Percentiles rank a stretch among this genome's conserved stretches.
Evolutionary conservation across 768 basidiomycete species (phyloP).

Genomic region (Chlorophyllum brunneum): DNA sequence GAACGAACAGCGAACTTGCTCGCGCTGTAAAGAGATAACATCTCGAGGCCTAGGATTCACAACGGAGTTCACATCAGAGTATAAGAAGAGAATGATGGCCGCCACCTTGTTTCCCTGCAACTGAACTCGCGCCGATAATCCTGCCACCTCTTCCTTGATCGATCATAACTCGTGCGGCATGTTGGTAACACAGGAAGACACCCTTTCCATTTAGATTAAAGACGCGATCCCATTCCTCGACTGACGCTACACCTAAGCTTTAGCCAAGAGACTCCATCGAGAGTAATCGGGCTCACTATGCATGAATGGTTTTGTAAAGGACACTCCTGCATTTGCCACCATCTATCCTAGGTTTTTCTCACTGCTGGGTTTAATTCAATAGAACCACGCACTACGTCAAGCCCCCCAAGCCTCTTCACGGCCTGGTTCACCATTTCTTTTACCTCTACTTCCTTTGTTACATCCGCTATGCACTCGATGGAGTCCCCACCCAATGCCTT

Average conservation of each 20-base stretch:
- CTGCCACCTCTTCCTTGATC: slow-evolving; percentile 50
- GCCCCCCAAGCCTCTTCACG: slow-evolving; percentile 14
- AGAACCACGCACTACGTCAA: slow-evolving; percentile 18
- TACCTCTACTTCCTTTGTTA: slow-evolving; percentile 17
- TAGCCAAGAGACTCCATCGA: neutral
- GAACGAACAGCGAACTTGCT: slow-evolving; percentile 38
- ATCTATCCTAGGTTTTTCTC: no score
- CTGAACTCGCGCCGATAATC: slow-evolving; percentile 45
- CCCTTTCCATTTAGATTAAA: slow-evolving; percentile 53
- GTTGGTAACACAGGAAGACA: slow-evolving; percentile 58
- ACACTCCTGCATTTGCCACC: slow-evolving; percentile 11
- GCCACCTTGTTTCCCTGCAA: slow-evolving; percentile 25
- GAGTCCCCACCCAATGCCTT: slow-evolving; percentile 12
- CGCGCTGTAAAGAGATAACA: slow-evolving; percentile 24
- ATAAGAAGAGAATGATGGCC: no score
- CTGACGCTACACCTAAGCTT: slow-evolving; percentile 20
- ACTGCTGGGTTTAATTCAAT: neutral
- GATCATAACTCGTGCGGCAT: slow-evolving; percentile 61
- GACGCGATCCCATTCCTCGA: slow-evolving; percentile 36
- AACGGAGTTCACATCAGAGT: no score
- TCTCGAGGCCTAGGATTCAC: neutral
- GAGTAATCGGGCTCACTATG: neutral
- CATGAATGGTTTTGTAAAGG: neutral
- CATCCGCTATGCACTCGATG: slow-evolving; percentile 15
- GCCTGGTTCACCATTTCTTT: slow-evolving; percentile 15